Conservation (phyloP, 2,329 filamentous ascomycete species). For the Mollisiaceae sp. region DNA sequence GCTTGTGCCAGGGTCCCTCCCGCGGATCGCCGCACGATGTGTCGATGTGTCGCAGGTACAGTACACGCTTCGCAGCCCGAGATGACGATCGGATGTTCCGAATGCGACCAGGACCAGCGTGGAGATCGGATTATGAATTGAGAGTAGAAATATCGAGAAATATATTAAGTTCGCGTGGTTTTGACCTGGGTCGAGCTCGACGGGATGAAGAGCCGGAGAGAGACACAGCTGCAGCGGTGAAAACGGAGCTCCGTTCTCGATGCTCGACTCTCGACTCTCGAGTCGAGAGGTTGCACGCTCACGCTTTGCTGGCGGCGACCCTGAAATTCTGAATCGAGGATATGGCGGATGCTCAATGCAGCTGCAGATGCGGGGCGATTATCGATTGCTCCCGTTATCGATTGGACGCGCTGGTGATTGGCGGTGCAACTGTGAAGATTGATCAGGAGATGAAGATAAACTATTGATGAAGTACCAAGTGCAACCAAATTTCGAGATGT, state of each 20-base stretch:
- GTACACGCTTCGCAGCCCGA: constrained; percentile 11
- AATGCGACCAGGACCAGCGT: background rate
- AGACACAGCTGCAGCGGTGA: background rate
- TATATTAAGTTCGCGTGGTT: background rate
- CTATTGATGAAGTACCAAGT: constrained; percentile 11
- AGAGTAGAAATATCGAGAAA: background rate
- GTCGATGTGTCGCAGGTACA: constrained; percentile 17
- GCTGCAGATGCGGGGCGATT: background rate
- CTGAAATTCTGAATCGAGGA: too few species aligned
- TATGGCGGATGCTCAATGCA: constrained; percentile 10
- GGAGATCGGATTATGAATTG: constrained; percentile 11
- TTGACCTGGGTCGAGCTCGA: background rate
- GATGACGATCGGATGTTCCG: constrained; percentile 7
- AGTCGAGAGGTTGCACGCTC: background rate
- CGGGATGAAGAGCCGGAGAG: background rate
- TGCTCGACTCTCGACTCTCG: too few species aligned
- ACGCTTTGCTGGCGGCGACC: constrained; percentile 1
- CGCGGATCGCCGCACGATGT: constrained; percentile 13
- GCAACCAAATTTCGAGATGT: background rate
- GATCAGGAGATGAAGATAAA: constrained; percentile 5
- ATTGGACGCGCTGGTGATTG: background rate
- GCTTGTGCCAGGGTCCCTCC: constrained; percentile 1
- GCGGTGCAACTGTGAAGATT: background rate
- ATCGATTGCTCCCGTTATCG: constrained; percentile 7
- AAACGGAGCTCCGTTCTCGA: background rate